Evolutionary conservation across 2,329 filamentous ascomycete genomes (phyloP), one percentile per base, ranked within the genome.

Genomic region (Ascochyta rabiei): DNA sequence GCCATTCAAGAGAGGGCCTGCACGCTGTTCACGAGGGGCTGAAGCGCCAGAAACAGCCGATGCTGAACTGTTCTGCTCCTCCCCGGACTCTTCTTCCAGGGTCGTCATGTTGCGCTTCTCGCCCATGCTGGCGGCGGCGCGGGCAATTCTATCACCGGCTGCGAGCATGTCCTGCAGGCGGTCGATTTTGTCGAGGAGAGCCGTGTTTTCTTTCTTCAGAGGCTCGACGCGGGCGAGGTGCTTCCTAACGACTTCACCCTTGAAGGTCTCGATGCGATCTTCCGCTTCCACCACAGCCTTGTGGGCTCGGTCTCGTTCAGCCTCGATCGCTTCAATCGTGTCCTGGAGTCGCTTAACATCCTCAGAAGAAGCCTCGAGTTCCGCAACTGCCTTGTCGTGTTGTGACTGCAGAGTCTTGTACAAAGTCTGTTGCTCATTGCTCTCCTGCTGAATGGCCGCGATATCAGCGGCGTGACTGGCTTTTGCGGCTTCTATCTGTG

Each of bases 121-220:
- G 45, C 71, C 71, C 37, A 75, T 49, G 18, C 56, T 68, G 2
- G 72, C 72, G 3, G 72, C 72, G 7, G 71, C 72, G 21, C 71
- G 68, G 2, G 71, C 71, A 6, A 75, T 67, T 21, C 72, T 62
- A 55, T 75, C 71, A 18, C 72, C 71, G 5, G 72, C 72, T 18
- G 63, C 58, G 16, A 75, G 65, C 45, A 75, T 75, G 33, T 61
- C 62, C 55, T 75, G 64, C 1, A 75, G 63, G 13, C 72, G 67
- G 26, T 71, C 64, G 18, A 73, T 64, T 39, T 74, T 74, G 30
- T 71, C 68, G n/a, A 61, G 58, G 12, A 75, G 63, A 18, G 52
- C 41, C 2, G 56, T 53, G 26, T 72, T 74, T 26, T 74, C 67
- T 38, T 69, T 71, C 39, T 75, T 68, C 4, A 75, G 43, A 0